phyloP scores from a whole-genome alignment of 2,329 filamentous ascomycete species.

The Aspergillus aculeatinus region DNA sequence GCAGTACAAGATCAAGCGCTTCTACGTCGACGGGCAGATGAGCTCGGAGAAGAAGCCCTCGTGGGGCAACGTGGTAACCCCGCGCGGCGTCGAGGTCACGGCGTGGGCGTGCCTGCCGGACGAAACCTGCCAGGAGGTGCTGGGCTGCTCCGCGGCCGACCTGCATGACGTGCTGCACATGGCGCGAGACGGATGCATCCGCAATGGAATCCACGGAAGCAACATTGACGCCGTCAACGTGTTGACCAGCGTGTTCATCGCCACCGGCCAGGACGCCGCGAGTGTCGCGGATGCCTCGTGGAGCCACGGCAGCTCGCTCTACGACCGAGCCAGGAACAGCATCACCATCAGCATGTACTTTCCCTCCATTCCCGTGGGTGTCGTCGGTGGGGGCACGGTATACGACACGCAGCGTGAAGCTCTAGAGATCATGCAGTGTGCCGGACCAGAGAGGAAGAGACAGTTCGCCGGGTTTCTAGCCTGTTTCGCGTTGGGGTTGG shows the following conservation, averaged over 20 bases:
- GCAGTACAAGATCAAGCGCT: neutral
- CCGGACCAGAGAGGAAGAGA: conserved; percentile 22
- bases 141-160: conserved; percentile 18
- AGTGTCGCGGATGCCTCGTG: conserved; percentile 22
- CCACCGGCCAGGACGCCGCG: conserved; percentile 26
- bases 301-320: conserved; percentile 24
- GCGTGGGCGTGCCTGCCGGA: conserved; percentile 26
- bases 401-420: conserved; percentile 27
- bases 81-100: conserved; percentile 27
- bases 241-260: conserved; percentile 25
- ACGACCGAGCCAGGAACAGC: conserved; percentile 18
- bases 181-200: conserved; percentile 17
- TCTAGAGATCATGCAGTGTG: conserved; percentile 24
- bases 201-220: conserved; percentile 21
- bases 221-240: conserved; percentile 23
- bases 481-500: conserved; percentile 27
- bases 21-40: conserved; percentile 25
- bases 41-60: conserved; percentile 29
- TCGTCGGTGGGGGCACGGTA: conserved; percentile 25
- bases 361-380: conserved; percentile 28
- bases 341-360: conserved; percentile 26
- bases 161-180: conserved; percentile 13
- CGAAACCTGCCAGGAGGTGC: conserved; percentile 16
- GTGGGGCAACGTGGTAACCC: conserved; percentile 21
- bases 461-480: conserved; percentile 28